phyloP scores from a whole-genome alignment of 495 filamentous ascomycete species.

The Cercophora sp. region DNA sequence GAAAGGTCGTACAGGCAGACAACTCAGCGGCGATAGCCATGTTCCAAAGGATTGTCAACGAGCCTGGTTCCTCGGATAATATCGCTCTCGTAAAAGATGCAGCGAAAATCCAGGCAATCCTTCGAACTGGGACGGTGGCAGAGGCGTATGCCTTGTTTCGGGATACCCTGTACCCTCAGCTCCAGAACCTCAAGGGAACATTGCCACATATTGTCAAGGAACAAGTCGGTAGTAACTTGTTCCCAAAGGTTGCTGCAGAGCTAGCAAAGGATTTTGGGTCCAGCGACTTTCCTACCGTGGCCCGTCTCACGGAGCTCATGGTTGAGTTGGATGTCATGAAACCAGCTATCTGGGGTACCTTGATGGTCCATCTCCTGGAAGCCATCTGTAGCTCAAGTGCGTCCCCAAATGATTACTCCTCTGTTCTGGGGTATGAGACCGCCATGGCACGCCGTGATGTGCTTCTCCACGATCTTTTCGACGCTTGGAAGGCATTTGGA shows the following conservation, averaged over 20 bases:
- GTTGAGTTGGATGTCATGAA: constrained; percentile 28
- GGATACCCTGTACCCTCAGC: constrained; percentile 31
- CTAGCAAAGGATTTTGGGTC: constrained; percentile 13
- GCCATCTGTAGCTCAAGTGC: constrained; percentile 28
- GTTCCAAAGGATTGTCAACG: constrained; percentile 15
- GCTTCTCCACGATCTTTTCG: constrained; percentile 37
- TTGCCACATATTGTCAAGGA: constrained; percentile 21
- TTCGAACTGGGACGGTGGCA: constrained; percentile 13
- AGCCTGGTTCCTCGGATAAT: constrained; percentile 17
- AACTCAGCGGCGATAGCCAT: constrained; percentile 17
- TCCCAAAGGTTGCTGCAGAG: constrained; percentile 11
- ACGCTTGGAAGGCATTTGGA: constrained; percentile 40
- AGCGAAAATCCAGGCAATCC: constrained; percentile 31
- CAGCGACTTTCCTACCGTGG: constrained; percentile 31
- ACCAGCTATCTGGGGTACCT: constrained; percentile 28
- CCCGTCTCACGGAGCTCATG: constrained; percentile 37
- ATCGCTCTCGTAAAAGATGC: background rate
- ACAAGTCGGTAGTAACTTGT: constrained; percentile 10
- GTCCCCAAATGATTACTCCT: constrained; percentile 18
- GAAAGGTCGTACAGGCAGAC: too few relatives aligned
- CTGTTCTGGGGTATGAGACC: constrained; percentile 20
- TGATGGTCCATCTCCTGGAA: constrained; percentile 32
- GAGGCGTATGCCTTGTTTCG: constrained; percentile 40
- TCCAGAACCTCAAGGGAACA: constrained; percentile 14
- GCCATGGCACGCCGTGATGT: constrained; percentile 26